These are phyloP conservation scores for Alternaria brassicicola DNA, from an alignment of 2,329 filamentous ascomycete genomes.

Conservation along the genomic window DNA sequence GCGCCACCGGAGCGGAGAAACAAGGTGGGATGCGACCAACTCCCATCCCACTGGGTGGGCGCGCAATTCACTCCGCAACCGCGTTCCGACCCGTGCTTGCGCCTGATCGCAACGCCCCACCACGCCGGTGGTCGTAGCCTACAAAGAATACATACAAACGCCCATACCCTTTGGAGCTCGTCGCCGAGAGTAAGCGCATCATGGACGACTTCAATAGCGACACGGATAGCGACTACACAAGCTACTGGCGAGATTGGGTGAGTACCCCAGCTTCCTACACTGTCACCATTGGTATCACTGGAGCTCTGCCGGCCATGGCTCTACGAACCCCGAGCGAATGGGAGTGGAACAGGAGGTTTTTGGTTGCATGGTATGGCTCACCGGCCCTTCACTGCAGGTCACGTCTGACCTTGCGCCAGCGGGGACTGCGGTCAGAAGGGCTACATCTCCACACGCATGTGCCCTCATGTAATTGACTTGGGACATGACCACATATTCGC, in stretches of 20 bases:
- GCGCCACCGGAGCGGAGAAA: constrained; percentile 21
- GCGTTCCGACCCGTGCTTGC: constrained; percentile 21
- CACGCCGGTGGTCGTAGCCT: constrained; percentile 15
- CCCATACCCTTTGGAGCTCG: not conserved
- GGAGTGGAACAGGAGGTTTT: not conserved
- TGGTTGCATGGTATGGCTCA: constrained; percentile 11
- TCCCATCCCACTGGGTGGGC: constrained; percentile 25
- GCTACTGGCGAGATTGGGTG: constrained; percentile 99
- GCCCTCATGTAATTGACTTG: not conserved
- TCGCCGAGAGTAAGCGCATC: constrained; percentile 26
- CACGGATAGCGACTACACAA: constrained; percentile 98
- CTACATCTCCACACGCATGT: constrained; percentile 12
- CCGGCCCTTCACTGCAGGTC: not conserved
- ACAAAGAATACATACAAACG: constrained; percentile 3
- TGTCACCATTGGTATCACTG: not conserved
- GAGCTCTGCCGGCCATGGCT: constrained; percentile 6
- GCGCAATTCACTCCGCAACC: constrained; percentile 30
- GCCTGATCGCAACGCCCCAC: constrained; percentile 19
- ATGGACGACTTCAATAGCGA: constrained; percentile 99
- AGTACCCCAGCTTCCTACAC: constrained; percentile 51
- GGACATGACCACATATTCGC: constrained; percentile 3
- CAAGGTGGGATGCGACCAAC: constrained; percentile 16
- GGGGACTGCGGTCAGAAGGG: constrained; percentile 4
- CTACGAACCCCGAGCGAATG: not conserved
- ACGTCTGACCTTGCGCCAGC: constrained; percentile 12